phyloP scores from a whole-genome alignment of 768 basidiomycete genomes.

The Trametes meyenii region DNA sequence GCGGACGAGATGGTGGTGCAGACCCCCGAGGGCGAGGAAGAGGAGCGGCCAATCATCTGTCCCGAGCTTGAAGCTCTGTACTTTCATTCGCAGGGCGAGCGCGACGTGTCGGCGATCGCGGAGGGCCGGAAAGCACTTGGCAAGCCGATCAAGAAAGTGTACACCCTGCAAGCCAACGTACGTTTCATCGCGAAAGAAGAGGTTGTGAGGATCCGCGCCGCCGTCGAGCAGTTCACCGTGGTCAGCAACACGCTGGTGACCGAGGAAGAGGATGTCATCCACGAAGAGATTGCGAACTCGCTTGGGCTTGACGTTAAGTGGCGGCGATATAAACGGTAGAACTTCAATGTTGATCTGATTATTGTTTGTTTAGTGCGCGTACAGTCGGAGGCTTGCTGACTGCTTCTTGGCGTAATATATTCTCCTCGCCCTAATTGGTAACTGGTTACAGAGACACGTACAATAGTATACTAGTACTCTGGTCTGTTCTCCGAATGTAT shows the following conservation, averaged over 20 bases:
- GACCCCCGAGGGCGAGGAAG: constrained; percentile 4
- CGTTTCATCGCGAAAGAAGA: constrained; percentile 2
- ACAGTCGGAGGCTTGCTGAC: background rate
- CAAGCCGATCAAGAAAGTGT: constrained; percentile 53
- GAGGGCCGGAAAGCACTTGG: constrained; percentile 41
- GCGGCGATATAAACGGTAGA: constrained; percentile 14
- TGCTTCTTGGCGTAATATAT: background rate
- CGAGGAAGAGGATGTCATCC: constrained; percentile 13
- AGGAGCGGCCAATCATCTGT: constrained; percentile 36
- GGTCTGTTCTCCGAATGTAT: no score
- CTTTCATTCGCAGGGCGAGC: constrained; percentile 17
- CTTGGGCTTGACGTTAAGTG: constrained; percentile 4
- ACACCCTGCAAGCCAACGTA: constrained; percentile 33
- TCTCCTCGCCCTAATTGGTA: background rate
- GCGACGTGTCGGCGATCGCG: constrained; percentile 41
- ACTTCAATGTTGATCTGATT: background rate
- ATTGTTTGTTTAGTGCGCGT: constrained; percentile 14
- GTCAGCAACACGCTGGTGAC: background rate
- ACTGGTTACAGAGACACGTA: no score
- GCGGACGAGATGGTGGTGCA: constrained; percentile 3
- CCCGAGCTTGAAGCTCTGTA: constrained; percentile 46
- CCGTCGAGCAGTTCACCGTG: background rate
- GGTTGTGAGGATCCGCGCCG: constrained; percentile 1
- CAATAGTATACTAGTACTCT: no score
- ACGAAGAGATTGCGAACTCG: constrained; percentile 15